Percentiles rank a stretch among this genome's conserved stretches.
Evolutionary conservation across 805 yeast species (phyloP).

Genomic region (Candida boidinii): DNA sequence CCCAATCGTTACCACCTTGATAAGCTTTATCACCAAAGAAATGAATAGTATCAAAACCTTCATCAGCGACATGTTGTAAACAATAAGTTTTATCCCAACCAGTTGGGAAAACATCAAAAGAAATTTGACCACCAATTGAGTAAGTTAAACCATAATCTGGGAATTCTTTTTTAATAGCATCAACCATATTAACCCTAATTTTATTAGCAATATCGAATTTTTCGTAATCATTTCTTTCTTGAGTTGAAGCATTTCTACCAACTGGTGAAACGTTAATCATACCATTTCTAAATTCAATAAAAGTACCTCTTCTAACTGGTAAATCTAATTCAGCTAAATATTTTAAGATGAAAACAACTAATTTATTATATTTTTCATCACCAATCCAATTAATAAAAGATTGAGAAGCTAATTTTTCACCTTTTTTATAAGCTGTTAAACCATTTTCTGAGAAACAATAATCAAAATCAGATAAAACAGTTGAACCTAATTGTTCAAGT

Average conservation of each 20-base stretch:
- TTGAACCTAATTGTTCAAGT: slow-evolving; percentile 87
- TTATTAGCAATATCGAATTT: slow-evolving; percentile 70
- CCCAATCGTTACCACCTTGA: slow-evolving; percentile 98
- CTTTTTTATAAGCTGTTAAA: slow-evolving; percentile 90
- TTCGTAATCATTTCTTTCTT: slow-evolving; percentile 91
- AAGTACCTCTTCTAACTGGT: slow-evolving; percentile 98
- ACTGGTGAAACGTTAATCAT: slow-evolving; percentile 97
- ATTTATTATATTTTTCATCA: slow-evolving; percentile 84
- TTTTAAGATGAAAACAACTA: slow-evolving; percentile 75
- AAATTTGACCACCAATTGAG: slow-evolving; percentile 99
- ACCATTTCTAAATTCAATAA: slow-evolving; percentile 98
- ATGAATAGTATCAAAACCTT: slow-evolving; percentile 82
- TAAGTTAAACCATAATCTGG: slow-evolving; percentile 80
- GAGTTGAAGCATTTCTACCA: slow-evolving; percentile 95
- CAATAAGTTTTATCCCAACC: slow-evolving; percentile 99
- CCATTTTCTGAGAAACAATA: slow-evolving; percentile 98
- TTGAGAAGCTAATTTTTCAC: slow-evolving; percentile 83
- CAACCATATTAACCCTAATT: slow-evolving; percentile 78
- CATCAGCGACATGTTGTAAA: slow-evolving; percentile 81
- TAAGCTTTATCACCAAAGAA: slow-evolving; percentile 98
- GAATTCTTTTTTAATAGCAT: slow-evolving; percentile 76
- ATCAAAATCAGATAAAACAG: slow-evolving; percentile 76
- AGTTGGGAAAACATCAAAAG: slow-evolving; percentile 98
- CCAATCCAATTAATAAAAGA: slow-evolving; percentile 95
- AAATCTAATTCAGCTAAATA: slow-evolving; percentile 81